These are phyloP conservation scores for Rubroboletus satanas DNA, from an alignment of 768 basidiomycete genomes.

Conservation along the genomic window DNA sequence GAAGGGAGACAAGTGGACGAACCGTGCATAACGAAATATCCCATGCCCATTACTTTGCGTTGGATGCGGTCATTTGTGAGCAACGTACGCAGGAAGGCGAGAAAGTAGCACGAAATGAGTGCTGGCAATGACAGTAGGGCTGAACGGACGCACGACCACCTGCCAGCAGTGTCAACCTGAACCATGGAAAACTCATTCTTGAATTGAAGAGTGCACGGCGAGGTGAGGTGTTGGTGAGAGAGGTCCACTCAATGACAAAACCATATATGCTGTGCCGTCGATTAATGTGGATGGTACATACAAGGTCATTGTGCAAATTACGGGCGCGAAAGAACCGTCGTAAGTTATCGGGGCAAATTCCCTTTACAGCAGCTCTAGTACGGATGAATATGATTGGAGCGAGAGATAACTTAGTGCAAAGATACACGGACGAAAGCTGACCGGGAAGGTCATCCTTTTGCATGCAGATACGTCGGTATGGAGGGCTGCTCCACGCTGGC, in stretches of 20 bases:
- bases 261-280: conserved; percentile 12
- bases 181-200: conserved; percentile 55
- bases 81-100: neutral
- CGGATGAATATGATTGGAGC: neutral
- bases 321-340: neutral
- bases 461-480: conserved; percentile 21
- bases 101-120: conserved; percentile 5
- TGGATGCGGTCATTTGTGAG: neutral
- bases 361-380: conserved; percentile 10
- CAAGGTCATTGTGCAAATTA: conserved; percentile 13
- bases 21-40: conserved; percentile 62
- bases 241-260: neutral
- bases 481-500: conserved; percentile 18
- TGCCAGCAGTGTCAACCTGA: conserved; percentile 46
- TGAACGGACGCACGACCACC: conserved; percentile 42
- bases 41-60: conserved; percentile 48
- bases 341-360: conserved; percentile 6
- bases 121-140: neutral
- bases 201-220: neutral
- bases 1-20: conserved; percentile 19
- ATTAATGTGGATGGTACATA: conserved; percentile 13
- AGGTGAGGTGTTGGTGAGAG: neutral
- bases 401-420: conserved; percentile 10
- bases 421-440: conserved; percentile 1
- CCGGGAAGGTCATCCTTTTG: conserved; percentile 19